Conservation (phyloP, 1,139 yeast genomes). For the Candida sanyaensis region DNA sequence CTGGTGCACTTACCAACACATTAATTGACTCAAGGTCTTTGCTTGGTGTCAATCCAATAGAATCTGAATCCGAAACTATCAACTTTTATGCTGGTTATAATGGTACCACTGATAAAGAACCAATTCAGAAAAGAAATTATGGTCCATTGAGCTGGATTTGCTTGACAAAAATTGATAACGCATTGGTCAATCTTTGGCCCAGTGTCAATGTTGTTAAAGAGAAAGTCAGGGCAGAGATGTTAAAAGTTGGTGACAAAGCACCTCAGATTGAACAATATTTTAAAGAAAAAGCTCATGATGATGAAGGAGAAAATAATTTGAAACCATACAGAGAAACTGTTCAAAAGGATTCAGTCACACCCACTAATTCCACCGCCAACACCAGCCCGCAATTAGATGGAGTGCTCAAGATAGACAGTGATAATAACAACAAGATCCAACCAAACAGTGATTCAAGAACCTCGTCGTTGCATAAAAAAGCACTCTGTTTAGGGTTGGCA, state of each 20-base stretch:
- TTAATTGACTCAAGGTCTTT: constrained; percentile 7
- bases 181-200: constrained; percentile 18
- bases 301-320: constrained; percentile 24
- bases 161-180: constrained; percentile 28
- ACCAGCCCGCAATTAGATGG: neutral
- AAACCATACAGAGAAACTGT: constrained; percentile 20
- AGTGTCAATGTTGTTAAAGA: constrained; percentile 13
- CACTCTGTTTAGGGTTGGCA: constrained; percentile 29
- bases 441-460: constrained; percentile 9
- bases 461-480: constrained; percentile 21
- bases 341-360: constrained; percentile 4
- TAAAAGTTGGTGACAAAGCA: constrained; percentile 4
- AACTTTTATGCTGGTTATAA: constrained; percentile 35
- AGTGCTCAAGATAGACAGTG: too few relatives aligned
- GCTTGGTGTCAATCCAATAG: constrained; percentile 15
- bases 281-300: constrained; percentile 15
- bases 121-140: constrained; percentile 23
- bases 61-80: constrained; percentile 24
- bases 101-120: constrained; percentile 26
- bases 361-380: neutral
- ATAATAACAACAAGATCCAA: neutral
- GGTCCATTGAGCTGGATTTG: constrained; percentile 42
- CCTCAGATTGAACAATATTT: constrained; percentile 13
- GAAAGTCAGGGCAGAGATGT: constrained; percentile 5
- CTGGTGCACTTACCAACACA: constrained; percentile 2